Base-by-base conservation (phyloP, 2,329 filamentous ascomycete species). In the Cercospora canescens region DNA sequence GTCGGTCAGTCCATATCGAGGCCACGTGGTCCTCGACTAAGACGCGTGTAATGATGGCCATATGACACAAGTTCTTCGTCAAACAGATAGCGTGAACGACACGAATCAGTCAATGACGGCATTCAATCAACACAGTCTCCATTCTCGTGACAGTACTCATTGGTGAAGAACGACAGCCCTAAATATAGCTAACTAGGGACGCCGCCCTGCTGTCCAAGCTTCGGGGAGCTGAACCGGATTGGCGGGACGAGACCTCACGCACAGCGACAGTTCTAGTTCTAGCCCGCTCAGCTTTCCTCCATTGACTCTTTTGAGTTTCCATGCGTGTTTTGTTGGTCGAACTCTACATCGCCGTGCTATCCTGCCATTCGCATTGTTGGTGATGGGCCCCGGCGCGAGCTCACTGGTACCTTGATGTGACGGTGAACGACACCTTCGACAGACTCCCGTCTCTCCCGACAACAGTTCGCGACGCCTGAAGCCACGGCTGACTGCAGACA, bases 301-400 rank as follows among this genome's bases (percentile, higher is more conserved):
- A 45, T 32, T 45, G 24, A 39, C 59, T 34, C 39, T 61, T 54
- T 35, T 52, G 59, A 54, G 26, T 54, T 50, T 52, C 41, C 32
- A 37, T 32, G 59, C 59, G 59, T 61, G 59, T 54, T 61, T 61
- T 61, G 59, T 61, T 60, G 59, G 59, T 52, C 21, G 59, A 61
- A 61, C 59, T 61, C 45, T 61, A 41, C 35, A 32, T 16, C 59
- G 39, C 59, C 39, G 41, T 21, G 26, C 35, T 35, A 52, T 45
- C 59, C 52, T 56, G 45, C 45, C 6, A 21, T 56, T 11, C 21
- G 28, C 52, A 35, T 16, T 61, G 41, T 52, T 37, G 39, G 59
- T 45, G 14, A 61, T 52, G 41, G 59, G 18, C 21, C n/a, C 7
- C 28, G 21, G 26, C 30, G 18, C 26, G 9, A 26, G 16, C 54